Percentiles rank a stretch among this genome's conserved stretches.
These are phyloP conservation scores for Aquanectria penicillioides DNA, from an alignment of 2,329 filamentous ascomycete species.

Conservation along the genomic window DNA sequence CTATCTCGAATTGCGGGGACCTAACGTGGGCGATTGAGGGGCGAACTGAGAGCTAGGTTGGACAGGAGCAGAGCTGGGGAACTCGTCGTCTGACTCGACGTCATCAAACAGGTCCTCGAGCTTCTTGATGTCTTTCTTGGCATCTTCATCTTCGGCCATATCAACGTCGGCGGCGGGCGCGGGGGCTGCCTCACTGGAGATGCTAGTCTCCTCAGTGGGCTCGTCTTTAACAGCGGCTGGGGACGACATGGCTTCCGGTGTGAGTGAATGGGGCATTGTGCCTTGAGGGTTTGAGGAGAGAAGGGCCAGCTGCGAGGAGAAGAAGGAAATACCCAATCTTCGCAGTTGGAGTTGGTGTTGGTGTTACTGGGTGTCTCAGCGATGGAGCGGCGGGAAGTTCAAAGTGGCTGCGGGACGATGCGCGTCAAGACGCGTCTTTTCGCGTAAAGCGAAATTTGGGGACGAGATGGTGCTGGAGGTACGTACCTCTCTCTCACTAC, in stretches of 20 bases:
- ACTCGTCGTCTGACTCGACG: constrained; percentile 69
- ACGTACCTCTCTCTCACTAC: constrained; percentile 23
- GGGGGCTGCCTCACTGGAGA: constrained; percentile 24
- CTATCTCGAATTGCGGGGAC: not conserved
- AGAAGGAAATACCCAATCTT: no score
- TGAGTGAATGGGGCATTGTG: constrained; percentile 36
- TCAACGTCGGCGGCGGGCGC: constrained; percentile 31
- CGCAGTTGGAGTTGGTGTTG: not conserved
- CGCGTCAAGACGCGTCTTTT: constrained; percentile 37
- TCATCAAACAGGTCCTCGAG: constrained; percentile 69
- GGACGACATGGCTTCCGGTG: constrained; percentile 37
- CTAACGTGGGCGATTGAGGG: constrained; percentile 58
- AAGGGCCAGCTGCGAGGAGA: not conserved
- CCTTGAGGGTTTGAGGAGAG: not conserved
- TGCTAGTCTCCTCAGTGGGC: constrained; percentile 37
- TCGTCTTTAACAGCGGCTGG: constrained; percentile 41
- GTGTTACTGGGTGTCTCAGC: constrained; percentile 34
- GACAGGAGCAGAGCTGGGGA: constrained; percentile 60
- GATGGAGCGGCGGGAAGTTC: constrained; percentile 25
- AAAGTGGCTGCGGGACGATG: constrained; percentile 24
- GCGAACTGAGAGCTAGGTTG: constrained; percentile 54
- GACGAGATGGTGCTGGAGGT: not conserved
- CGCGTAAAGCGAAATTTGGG: constrained; percentile 41
- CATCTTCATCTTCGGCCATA: constrained; percentile 38
- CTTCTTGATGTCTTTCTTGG: constrained; percentile 58